A percentile compares a stretch with the other conserved stretches of the same genome.
Evolutionary conservation across 2,329 filamentous ascomycete species (phyloP).

Genomic region (Colletotrichum echinochloae): DNA sequence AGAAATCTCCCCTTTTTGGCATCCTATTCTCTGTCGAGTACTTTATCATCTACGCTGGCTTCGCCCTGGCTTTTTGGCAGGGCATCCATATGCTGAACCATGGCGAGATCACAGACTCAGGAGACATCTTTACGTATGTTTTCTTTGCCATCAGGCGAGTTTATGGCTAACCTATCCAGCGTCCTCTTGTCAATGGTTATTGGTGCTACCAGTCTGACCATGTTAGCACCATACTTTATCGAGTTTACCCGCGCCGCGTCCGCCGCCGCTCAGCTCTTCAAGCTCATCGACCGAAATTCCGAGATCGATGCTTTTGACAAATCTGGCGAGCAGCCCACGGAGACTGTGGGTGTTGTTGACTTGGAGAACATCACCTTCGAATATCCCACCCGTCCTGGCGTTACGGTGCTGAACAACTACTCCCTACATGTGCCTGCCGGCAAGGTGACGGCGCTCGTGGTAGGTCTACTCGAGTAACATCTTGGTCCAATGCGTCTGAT

Average conservation of each 20-base stretch:
- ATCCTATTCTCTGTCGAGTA: slow-evolving; percentile 55
- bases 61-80: slow-evolving; percentile 60
- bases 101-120: slow-evolving; percentile 53
- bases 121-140: slow-evolving; percentile 55
- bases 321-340: slow-evolving; percentile 47
- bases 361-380: slow-evolving; percentile 57
- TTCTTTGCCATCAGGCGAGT: no score
- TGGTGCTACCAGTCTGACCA: slow-evolving; percentile 51
- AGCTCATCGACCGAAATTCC: slow-evolving; percentile 53
- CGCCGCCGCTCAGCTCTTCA: slow-evolving; percentile 51
- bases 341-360: slow-evolving; percentile 50
- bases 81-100: slow-evolving; percentile 53
- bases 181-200: slow-evolving; percentile 55
- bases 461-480: slow-evolving; percentile 39
- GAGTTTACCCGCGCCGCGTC: slow-evolving; percentile 54
- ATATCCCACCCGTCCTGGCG: slow-evolving; percentile 59
- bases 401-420: slow-evolving; percentile 56
- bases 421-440: slow-evolving; percentile 57
- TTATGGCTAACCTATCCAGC: slow-evolving; percentile 39
- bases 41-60: slow-evolving; percentile 56
- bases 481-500: background rate
- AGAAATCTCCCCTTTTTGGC: slow-evolving; percentile 54
- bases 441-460: slow-evolving; percentile 58
- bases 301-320: slow-evolving; percentile 52
- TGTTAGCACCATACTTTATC: slow-evolving; percentile 52